Evolutionary conservation across 306 rosid species (phyloP).

Genomic region (Abrus precatorius): DNA sequence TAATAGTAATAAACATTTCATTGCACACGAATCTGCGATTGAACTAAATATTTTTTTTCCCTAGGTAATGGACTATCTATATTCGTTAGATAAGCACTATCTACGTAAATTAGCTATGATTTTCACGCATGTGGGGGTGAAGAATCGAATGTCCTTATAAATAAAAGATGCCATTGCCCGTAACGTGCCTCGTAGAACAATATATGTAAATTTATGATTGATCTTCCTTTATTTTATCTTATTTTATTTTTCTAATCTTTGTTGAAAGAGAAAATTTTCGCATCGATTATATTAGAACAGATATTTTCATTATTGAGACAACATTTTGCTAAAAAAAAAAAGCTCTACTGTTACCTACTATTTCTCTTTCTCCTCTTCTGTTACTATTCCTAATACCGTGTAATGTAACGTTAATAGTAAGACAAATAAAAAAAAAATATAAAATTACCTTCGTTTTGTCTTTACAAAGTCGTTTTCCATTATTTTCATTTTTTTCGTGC

Average conservation of each 20-base stretch:
- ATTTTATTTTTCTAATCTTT: background rate
- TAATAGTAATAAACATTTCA: constrained; percentile 1
- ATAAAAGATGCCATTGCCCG: constrained; percentile 15
- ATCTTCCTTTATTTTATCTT: background rate
- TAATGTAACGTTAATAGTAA: no score
- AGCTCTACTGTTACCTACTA: no score
- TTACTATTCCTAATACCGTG: no score
- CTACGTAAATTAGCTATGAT: background rate
- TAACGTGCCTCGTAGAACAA: background rate
- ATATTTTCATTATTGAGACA: constrained; percentile 1
- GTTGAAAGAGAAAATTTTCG: background rate
- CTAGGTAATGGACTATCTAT: background rate
- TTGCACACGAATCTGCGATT: constrained; percentile 22
- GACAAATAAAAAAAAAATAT: no score
- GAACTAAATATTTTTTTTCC: background rate
- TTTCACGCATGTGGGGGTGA: background rate
- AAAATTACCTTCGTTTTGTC: no score
- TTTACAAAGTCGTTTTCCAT: no score
- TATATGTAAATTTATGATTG: background rate
- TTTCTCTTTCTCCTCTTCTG: no score
- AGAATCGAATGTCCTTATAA: constrained; percentile 16
- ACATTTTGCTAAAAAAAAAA: background rate
- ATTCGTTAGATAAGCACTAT: constrained; percentile 20
- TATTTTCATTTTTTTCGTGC: no score
- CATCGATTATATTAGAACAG: background rate